Percentiles rank a stretch among this genome's conserved stretches.
Conservation (phyloP, 192 early-diverging fungal species). For the Entomortierella parvispora region DNA sequence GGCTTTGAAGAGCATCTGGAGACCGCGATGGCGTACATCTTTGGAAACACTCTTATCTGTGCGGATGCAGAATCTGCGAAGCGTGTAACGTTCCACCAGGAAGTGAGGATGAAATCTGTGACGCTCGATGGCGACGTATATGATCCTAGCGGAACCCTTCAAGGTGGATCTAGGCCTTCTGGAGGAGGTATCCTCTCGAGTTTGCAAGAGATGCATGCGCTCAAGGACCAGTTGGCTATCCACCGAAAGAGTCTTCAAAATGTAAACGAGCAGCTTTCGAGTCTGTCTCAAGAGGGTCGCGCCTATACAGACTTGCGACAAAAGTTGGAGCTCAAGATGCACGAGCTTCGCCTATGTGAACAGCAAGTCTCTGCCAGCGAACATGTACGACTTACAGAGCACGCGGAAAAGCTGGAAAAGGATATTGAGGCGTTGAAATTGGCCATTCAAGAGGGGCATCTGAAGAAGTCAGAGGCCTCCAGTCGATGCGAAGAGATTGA, state of each 20-base stretch:
- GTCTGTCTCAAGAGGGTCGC: constrained; percentile 62
- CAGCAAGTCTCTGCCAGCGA: constrained; percentile 79
- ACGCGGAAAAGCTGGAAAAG: constrained; percentile 65
- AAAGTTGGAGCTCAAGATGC: constrained; percentile 76
- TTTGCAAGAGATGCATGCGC: constrained; percentile 77
- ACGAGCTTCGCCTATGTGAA: constrained; percentile 82
- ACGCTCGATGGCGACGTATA: constrained; percentile 97
- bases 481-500: constrained; percentile 73
- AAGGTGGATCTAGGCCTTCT: constrained; percentile 87
- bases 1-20: constrained; percentile 83
- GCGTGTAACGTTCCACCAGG: constrained; percentile 87
- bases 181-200: constrained; percentile 79
- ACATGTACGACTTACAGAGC: constrained; percentile 59
- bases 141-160: constrained; percentile 92
- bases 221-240: constrained; percentile 61
- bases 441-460: constrained; percentile 52
- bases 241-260: constrained; percentile 61
- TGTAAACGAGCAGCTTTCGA: constrained; percentile 65
- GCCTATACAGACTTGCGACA: constrained; percentile 70
- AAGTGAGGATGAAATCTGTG: constrained; percentile 88
- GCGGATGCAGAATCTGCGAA: constrained; percentile 87
- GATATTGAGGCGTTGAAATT: constrained; percentile 61
- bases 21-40: constrained; percentile 91
- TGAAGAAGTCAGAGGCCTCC: constrained; percentile 59
- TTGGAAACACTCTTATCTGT: constrained; percentile 93